Conservation (phyloP, 202 grass and related monocot genomes). For the Panicum hallii region DNA sequence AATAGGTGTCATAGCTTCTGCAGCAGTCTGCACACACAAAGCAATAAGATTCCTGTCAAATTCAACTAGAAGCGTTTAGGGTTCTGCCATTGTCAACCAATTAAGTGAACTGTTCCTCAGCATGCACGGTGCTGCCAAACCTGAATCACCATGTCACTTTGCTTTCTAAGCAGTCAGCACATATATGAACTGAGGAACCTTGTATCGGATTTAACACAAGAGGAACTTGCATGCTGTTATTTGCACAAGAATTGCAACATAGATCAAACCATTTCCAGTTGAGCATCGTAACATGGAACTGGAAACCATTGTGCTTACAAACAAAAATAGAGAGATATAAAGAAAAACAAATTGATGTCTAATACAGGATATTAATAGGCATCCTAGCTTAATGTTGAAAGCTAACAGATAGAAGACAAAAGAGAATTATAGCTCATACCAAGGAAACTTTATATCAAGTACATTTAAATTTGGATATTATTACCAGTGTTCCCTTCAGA, state of each 20-base stretch:
- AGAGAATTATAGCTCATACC: slow-evolving; percentile 11
- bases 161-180: slow-evolving; percentile 26
- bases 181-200: slow-evolving; percentile 9
- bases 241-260: slow-evolving; percentile 34
- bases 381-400: slow-evolving; percentile 27
- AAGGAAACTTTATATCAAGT: slow-evolving; percentile 33
- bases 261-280: slow-evolving; percentile 13
- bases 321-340: slow-evolving; percentile 9
- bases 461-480: background rate
- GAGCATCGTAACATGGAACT: background rate
- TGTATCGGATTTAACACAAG: slow-evolving; percentile 4
- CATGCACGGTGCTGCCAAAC: slow-evolving; percentile 6
- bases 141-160: slow-evolving; percentile 27
- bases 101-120: background rate
- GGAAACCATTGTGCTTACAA: background rate
- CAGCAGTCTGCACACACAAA: slow-evolving; percentile 79
- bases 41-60: slow-evolving; percentile 32
- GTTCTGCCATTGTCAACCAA: slow-evolving; percentile 10
- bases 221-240: background rate
- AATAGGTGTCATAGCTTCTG: slow-evolving; percentile 99
- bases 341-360: slow-evolving; percentile 13
- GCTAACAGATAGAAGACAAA: slow-evolving; percentile 15
- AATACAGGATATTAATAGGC: slow-evolving; percentile 6
- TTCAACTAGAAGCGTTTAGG: slow-evolving; percentile 34
- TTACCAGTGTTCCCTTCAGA: slow-evolving; percentile 27